Evolutionary conservation across 495 filamentous ascomycete genomes (phyloP).

Genomic region (Neurospora sp.): DNA sequence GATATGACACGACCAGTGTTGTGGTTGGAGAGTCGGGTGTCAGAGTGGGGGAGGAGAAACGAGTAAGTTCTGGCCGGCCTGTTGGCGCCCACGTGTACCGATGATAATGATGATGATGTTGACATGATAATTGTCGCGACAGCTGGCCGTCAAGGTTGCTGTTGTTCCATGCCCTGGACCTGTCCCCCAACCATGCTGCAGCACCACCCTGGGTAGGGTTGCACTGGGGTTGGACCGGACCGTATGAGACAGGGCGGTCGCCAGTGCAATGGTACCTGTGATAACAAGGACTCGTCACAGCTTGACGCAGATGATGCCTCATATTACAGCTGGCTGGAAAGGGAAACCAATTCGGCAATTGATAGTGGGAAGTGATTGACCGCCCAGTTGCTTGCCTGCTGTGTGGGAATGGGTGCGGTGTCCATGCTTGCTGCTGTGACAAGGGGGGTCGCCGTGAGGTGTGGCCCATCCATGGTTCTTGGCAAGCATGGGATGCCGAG

Average conservation of each 20-base stretch:
- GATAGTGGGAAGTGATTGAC: neutral
- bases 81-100: neutral
- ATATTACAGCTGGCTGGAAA: neutral
- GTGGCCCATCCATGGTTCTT: neutral
- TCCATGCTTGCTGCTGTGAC: neutral
- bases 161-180: neutral
- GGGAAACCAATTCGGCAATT: neutral
- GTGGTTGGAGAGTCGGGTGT: neutral
- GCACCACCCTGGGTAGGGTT: neutral
- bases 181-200: neutral
- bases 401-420: neutral
- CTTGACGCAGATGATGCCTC: neutral
- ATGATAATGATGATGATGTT: neutral
- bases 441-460: neutral
- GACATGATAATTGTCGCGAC: neutral
- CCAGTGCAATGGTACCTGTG: neutral
- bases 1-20: neutral
- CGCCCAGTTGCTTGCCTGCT: neutral
- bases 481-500: neutral
- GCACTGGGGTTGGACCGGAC: neutral
- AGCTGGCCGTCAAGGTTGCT: neutral
- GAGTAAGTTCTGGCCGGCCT: neutral
- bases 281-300: neutral
- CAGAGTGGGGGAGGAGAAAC: neutral
- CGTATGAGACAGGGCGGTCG: neutral